Evolutionary conservation across 2,329 filamentous ascomycete genomes (phyloP).

Genomic region (Neonectria ditissima): DNA sequence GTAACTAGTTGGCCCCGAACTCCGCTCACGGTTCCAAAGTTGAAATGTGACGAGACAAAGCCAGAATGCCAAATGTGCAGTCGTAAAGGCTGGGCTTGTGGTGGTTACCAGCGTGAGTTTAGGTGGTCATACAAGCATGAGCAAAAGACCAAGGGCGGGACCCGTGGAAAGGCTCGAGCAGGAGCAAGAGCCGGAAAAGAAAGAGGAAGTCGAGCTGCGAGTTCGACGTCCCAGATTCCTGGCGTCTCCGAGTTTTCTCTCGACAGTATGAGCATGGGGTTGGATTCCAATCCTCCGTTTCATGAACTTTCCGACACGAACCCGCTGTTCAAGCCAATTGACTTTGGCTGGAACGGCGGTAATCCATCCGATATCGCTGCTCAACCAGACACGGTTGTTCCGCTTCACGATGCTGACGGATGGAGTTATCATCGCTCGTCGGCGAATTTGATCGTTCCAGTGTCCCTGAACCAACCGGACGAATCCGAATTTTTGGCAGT

Average conservation of each 20-base stretch:
- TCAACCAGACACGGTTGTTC: background rate
- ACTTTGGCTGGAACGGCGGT: slow-evolving; percentile 17
- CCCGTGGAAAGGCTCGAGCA: slow-evolving; percentile 10
- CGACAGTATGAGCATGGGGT: slow-evolving; percentile 1
- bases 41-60: slow-evolving; percentile 31
- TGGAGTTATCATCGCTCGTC: slow-evolving; percentile 10
- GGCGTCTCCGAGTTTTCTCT: slow-evolving; percentile 16
- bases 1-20: background rate
- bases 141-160: slow-evolving; percentile 12
- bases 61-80: slow-evolving; percentile 25
- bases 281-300: background rate
- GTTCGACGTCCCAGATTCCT: slow-evolving; percentile 4
- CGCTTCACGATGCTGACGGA: background rate
- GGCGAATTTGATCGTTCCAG: slow-evolving; percentile 16
- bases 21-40: slow-evolving; percentile 1
- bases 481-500: slow-evolving; percentile 2
- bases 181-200: background rate
- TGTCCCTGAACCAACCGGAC: slow-evolving; percentile 12
- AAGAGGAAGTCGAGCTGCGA: slow-evolving; percentile 4
- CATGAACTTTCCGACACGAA: background rate
- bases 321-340: slow-evolving; percentile 4
- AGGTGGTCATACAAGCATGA: slow-evolving; percentile 30
- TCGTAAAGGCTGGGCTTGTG: slow-evolving; percentile 25
- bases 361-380: slow-evolving; percentile 1
- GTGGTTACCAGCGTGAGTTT: slow-evolving; percentile 26